Conservation (phyloP, 371 early-diverging fungal species). For the Blakeslea trispora region DNA sequence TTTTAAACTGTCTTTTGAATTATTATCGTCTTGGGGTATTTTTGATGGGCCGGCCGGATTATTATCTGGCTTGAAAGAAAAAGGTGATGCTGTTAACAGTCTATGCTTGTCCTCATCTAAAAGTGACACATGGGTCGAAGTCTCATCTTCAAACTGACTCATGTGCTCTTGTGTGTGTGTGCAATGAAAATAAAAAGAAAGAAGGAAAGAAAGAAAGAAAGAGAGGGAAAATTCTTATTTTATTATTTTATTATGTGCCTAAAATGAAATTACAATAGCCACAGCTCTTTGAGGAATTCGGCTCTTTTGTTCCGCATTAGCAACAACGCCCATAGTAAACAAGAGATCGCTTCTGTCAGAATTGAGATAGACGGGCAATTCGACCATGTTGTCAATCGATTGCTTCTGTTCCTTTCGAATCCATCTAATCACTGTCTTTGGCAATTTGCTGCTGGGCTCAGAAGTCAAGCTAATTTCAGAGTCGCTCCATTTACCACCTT, state of each 20-base stretch:
- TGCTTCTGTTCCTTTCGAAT: constrained; percentile 30
- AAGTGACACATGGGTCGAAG: constrained; percentile 36
- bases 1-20: constrained; percentile 6
- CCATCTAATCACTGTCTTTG: constrained; percentile 54
- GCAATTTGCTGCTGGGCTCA: constrained; percentile 47
- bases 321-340: constrained; percentile 64
- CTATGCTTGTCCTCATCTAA: constrained; percentile 17
- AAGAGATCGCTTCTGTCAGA: constrained; percentile 75
- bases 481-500: constrained; percentile 69
- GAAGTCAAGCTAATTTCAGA: constrained; percentile 57
- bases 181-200: background rate
- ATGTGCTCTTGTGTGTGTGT: too few species aligned
- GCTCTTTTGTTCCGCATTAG: constrained; percentile 40
- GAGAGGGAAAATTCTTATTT: background rate
- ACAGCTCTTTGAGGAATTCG: constrained; percentile 77
- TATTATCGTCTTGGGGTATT: constrained; percentile 9
- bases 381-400: constrained; percentile 26
- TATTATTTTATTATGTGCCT: constrained; percentile 11
- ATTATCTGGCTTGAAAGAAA: background rate
- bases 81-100: constrained; percentile 10
- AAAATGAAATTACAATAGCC: constrained; percentile 63
- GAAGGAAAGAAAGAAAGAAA: constrained; percentile 2
- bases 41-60: background rate
- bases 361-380: constrained; percentile 86
- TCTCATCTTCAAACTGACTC: constrained; percentile 18